A percentile compares a stretch with the other conserved stretches of the same genome.
Evolutionary conservation across 345 rosid species (phyloP).

Genomic region (Corchorus capsularis): DNA sequence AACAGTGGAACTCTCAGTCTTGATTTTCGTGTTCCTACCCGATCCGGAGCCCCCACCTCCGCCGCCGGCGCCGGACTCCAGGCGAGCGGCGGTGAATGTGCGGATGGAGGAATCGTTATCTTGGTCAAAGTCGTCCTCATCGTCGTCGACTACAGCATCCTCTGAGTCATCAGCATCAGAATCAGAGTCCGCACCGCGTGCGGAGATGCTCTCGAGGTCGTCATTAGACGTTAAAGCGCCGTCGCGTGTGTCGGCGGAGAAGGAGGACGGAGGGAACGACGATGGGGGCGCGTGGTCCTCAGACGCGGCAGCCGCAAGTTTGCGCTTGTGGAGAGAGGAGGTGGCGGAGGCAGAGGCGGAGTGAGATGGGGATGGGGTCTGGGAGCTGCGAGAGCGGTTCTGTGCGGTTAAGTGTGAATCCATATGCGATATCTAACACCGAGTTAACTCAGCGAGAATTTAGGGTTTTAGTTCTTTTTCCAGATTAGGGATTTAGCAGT

Average conservation of each 20-base stretch:
- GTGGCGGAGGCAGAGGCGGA: conserved; percentile 97
- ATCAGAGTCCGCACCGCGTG: conserved; percentile 76
- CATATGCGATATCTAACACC: conserved; percentile 29
- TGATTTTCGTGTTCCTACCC: conserved; percentile 62
- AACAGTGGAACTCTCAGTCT: conserved; percentile 62
- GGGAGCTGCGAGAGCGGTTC: conserved; percentile 90
- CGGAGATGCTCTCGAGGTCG: conserved; percentile 98
- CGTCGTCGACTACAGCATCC: conserved; percentile 90
- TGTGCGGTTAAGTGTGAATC: conserved; percentile 81
- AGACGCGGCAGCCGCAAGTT: conserved; percentile 73
- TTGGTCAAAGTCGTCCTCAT: conserved; percentile 77
- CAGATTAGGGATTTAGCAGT: neutral
- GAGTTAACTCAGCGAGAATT: neutral
- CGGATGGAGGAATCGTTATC: conserved; percentile 86
- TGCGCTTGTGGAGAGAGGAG: conserved; percentile 93
- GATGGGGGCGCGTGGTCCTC: conserved; percentile 75
- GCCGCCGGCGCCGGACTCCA: conserved; percentile 49
- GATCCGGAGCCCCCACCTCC: conserved; percentile 36
- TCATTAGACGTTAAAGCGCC: conserved; percentile 91
- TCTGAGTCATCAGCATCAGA: conserved; percentile 90
- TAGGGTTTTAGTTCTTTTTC: neutral
- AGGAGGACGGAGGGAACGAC: conserved; percentile 80
- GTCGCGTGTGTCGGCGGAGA: conserved; percentile 94
- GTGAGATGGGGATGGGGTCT: conserved; percentile 90
- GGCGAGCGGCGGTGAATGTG: conserved; percentile 82